A percentile compares a stretch with the other conserved stretches of the same genome.
Evolutionary conservation across 2,329 filamentous ascomycete species (phyloP).

Genomic region (Bipolaris bicolor): DNA sequence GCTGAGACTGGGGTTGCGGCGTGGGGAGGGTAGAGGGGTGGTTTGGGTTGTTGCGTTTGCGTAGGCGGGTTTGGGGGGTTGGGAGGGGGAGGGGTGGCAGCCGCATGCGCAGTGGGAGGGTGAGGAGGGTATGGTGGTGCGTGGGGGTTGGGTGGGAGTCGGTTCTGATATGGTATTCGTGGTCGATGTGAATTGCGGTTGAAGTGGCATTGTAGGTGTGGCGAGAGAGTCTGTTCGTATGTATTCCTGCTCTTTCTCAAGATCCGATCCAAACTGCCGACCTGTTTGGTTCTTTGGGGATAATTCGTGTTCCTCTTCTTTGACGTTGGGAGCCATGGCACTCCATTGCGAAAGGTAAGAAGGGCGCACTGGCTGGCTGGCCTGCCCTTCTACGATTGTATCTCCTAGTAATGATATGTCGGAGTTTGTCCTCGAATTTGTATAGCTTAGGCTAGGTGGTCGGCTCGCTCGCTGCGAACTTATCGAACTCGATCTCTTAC

Average conservation of each 20-base stretch:
- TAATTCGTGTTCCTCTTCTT: background rate
- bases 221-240: background rate
- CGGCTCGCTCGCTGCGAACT: conserved; percentile 27
- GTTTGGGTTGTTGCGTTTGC: conserved; percentile 36
- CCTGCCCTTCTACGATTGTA: conserved; percentile 7
- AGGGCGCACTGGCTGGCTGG: conserved; percentile 11
- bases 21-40: conserved; percentile 12
- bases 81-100: conserved; percentile 12
- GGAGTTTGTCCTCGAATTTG: conserved; percentile 31
- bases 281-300: background rate
- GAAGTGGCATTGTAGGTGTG: background rate
- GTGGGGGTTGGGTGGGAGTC: background rate
- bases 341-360: conserved; percentile 13
- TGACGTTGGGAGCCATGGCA: background rate
- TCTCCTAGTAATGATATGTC: conserved; percentile 26
- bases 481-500: conserved; percentile 27
- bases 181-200: background rate
- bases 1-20: conserved; percentile 14
- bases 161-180: background rate
- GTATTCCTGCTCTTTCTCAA: background rate
- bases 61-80: conserved; percentile 18
- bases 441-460: conserved; percentile 29
- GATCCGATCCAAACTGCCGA: background rate
- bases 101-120: conserved; percentile 22
- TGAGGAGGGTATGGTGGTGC: background rate